Base-by-base conservation (phyloP, 2,329 filamentous ascomycete species). In the Epichloe elymi region DNA sequence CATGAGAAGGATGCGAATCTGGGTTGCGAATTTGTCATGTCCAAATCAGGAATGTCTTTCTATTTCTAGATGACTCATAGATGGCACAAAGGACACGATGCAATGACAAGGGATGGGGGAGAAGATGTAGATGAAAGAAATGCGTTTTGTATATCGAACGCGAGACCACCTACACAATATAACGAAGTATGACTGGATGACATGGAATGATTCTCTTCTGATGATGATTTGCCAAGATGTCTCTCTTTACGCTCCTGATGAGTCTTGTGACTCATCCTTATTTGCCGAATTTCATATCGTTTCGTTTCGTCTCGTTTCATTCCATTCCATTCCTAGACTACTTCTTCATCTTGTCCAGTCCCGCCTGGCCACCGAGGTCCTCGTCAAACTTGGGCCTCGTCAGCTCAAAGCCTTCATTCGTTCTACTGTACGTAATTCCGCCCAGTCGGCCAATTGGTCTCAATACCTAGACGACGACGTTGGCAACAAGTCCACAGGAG, bases 371-470 rank as follows among this genome's bases (percentile, higher is more conserved):
- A 11, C 73, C 71, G 5, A 75, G 46, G 54, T 80, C 74, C 61
- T 71, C 71, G 42, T 72, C 67, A 55, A 75, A 83, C 54, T 76
- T 74, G 0, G 76, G 82, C 40, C 85, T 72, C 5, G 76, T 79
- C 23, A 95, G 67, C 71, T 95, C 89, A 26, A 88, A 69, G 0
- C 71, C 83, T 55, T 90, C 81, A 0, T 77, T 82, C 0, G 78
- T 71, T 42, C 89, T 76, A 0, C 76, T 85, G 64, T 95, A 97
- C 0, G 85, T 85, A 59, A 96, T 94, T 2, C 91, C 91, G 26
- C 91, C 91, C 23, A 96, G 61, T 38, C 91, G 79, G 56, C 80
- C 80, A 15, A 95, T 75, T 0, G 91, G 88, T 55, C 79, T 79
- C 51, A 96, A 68, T 8, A 94, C 74, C 69, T 83, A 41, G 7